These are phyloP conservation scores for Cystofilobasidium bisporidii DNA, from an alignment of 768 basidiomycete species.

Conservation along the genomic window DNA sequence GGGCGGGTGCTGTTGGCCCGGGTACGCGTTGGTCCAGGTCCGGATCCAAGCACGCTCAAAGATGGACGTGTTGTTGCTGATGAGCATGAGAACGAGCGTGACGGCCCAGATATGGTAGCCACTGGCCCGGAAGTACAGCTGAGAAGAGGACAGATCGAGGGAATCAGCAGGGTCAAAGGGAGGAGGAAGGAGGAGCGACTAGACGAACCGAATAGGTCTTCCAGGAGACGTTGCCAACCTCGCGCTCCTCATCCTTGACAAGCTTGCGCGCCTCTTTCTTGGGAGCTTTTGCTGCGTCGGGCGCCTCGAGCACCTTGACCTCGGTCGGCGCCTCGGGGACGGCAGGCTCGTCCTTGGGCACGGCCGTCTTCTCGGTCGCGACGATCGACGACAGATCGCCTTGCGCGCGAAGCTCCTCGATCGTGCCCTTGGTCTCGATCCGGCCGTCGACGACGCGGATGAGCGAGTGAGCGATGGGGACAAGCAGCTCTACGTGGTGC, in stretches of 20 bases:
- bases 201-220: slow-evolving; percentile 44
- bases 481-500: slow-evolving; percentile 72
- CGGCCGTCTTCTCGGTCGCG: slow-evolving; percentile 43
- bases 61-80: slow-evolving; percentile 21
- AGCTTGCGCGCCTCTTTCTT: slow-evolving; percentile 39
- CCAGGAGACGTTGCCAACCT: slow-evolving; percentile 75
- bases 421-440: slow-evolving; percentile 62
- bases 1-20: slow-evolving; percentile 2
- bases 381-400: slow-evolving; percentile 57
- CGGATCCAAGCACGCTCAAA: slow-evolving; percentile 23
- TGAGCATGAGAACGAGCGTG: slow-evolving; percentile 14
- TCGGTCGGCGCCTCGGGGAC: slow-evolving; percentile 28
- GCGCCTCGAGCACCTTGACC: slow-evolving; percentile 32
- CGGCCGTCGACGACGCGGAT: slow-evolving; percentile 73
- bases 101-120: slow-evolving; percentile 19
- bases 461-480: slow-evolving; percentile 62
- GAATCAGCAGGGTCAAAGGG: not conserved
- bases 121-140: slow-evolving; percentile 10
- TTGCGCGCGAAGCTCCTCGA: slow-evolving; percentile 53
- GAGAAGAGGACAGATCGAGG: not conserved
- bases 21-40: slow-evolving; percentile 12
- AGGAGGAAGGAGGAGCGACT: not conserved
- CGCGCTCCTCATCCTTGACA: slow-evolving; percentile 70
- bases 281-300: slow-evolving; percentile 32
- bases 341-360: slow-evolving; percentile 28